A percentile compares a stretch with the other conserved stretches of the same genome.
Conservation (phyloP, 805 yeast species). For the Starmerella powellii region DNA sequence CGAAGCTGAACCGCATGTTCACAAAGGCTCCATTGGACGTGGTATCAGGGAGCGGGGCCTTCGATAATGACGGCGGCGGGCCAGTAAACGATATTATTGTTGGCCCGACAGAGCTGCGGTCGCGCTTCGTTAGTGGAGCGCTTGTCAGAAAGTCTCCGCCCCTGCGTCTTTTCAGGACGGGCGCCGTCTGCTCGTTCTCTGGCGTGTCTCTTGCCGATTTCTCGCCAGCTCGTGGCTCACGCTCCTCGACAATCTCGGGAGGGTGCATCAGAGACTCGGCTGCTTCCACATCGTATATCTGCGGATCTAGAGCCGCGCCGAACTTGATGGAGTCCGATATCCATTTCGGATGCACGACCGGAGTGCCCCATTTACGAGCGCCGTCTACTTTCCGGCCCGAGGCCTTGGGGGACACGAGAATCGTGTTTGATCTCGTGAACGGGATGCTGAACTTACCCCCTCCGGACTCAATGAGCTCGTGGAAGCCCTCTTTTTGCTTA, state of each 20-base stretch:
- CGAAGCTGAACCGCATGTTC: constrained; percentile 34
- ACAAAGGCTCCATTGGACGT: constrained; percentile 29
- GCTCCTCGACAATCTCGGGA: constrained; percentile 1
- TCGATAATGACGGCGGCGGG: background rate
- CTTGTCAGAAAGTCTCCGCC: constrained; percentile 6
- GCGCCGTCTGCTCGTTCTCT: background rate
- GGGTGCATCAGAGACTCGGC: constrained; percentile 11
- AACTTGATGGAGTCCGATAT: constrained; percentile 32
- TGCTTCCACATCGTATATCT: constrained; percentile 24
- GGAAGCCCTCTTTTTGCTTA: constrained; percentile 22
- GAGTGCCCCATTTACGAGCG: constrained; percentile 33
- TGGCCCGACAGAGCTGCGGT: constrained; percentile 4
- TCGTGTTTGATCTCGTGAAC: constrained; percentile 24
- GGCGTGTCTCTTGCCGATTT: background rate
- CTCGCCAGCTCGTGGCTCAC: too few relatives aligned
- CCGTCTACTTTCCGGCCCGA: constrained; percentile 29
- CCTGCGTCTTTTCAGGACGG: constrained; percentile 6
- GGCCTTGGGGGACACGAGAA: constrained; percentile 26
- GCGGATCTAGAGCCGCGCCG: constrained; percentile 33
- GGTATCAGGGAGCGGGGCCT: background rate
- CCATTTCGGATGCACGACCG: constrained; percentile 37
- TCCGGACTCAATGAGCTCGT: constrained; percentile 23
- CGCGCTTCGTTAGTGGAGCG: constrained; percentile 6
- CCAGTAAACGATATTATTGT: constrained; percentile 1
- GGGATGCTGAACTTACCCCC: constrained; percentile 29